phyloP scores from a whole-genome alignment of 495 filamentous ascomycete genomes.

The Penicillium atrosanguineum region DNA sequence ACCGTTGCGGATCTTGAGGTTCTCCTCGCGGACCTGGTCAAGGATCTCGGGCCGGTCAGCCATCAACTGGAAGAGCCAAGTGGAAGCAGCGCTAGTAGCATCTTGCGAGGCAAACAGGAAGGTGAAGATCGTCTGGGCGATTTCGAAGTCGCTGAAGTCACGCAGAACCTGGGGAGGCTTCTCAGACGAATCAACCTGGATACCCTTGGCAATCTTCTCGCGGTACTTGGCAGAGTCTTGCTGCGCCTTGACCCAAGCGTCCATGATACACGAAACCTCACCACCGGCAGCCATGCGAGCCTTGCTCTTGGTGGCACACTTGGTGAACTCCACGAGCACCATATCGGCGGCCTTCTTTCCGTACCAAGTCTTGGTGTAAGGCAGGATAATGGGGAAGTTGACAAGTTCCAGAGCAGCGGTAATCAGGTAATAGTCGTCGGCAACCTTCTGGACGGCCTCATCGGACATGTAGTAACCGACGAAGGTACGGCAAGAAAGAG shows the following conservation, averaged over 20 bases:
- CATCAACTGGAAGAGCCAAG: constrained; percentile 93
- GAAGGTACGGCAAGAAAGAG: constrained; percentile 91
- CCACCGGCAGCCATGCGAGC: constrained; percentile 90
- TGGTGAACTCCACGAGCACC: constrained; percentile 85
- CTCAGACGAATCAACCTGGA: constrained; percentile 61
- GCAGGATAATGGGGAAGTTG: constrained; percentile 97
- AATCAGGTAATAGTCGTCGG: constrained; percentile 94
- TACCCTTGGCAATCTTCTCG: constrained; percentile 67
- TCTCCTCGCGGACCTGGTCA: constrained; percentile 90
- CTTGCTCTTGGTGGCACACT: constrained; percentile 91
- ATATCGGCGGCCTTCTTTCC: constrained; percentile 94
- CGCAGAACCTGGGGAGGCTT: constrained; percentile 82
- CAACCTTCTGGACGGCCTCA: constrained; percentile 87
- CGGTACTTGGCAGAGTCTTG: constrained; percentile 75
- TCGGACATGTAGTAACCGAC: constrained; percentile 94
- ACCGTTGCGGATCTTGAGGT: constrained; percentile 72
- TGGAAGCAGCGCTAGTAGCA: constrained; percentile 87
- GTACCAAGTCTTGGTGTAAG: constrained; percentile 95
- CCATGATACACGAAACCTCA: constrained; percentile 86
- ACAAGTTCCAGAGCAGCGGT: constrained; percentile 95
- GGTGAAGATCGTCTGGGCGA: constrained; percentile 92
- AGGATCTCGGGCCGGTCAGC: constrained; percentile 91
- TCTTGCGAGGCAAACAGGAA: constrained; percentile 99
- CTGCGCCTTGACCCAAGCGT: constrained; percentile 87
- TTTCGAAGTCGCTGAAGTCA: constrained; percentile 88